Conservation (phyloP, 2,329 filamentous ascomycete genomes). For the Chrysoporthe cubensis region DNA sequence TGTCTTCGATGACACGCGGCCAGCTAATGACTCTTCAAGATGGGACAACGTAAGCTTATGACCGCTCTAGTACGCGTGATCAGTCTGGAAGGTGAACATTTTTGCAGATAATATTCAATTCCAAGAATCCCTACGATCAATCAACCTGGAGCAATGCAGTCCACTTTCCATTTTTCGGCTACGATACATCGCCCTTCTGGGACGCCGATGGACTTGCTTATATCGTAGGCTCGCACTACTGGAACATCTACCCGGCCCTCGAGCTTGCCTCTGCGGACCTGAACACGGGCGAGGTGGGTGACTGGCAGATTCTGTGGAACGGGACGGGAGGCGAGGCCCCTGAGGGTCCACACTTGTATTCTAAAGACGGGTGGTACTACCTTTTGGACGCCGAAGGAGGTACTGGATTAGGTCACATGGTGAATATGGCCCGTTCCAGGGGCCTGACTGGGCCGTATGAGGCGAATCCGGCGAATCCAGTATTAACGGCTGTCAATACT, state of each 20-base stretch:
- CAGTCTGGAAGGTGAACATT: not conserved
- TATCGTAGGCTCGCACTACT: slow-evolving; percentile 47
- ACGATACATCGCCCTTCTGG: slow-evolving; percentile 61
- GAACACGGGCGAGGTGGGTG: slow-evolving; percentile 44
- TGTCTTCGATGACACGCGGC: slow-evolving; percentile 41
- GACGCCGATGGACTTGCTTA: slow-evolving; percentile 59
- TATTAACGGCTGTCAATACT: slow-evolving; percentile 50
- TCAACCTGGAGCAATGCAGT: slow-evolving; percentile 52
- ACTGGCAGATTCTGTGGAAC: slow-evolving; percentile 50
- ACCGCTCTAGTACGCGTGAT: too few species aligned
- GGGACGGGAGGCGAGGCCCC: slow-evolving; percentile 50
- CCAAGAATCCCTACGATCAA: slow-evolving; percentile 46
- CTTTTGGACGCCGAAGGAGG: slow-evolving; percentile 57
- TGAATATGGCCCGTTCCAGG: slow-evolving; percentile 50
- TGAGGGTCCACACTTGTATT: slow-evolving; percentile 60
- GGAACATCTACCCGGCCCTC: slow-evolving; percentile 45
- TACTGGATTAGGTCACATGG: slow-evolving; percentile 53
- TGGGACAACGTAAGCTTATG: slow-evolving; percentile 42
- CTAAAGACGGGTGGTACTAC: slow-evolving; percentile 56
- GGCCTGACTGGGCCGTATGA: slow-evolving; percentile 50
- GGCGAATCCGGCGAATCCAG: slow-evolving; percentile 46
- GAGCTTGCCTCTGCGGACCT: slow-evolving; percentile 45
- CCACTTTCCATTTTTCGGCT: slow-evolving; percentile 53
- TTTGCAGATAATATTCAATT: slow-evolving; percentile 48
- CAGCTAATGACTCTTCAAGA: slow-evolving; percentile 38